Evolutionary conservation across 2,329 filamentous ascomycete genomes (phyloP).

Genomic region (Colletotrichum cuscutae): DNA sequence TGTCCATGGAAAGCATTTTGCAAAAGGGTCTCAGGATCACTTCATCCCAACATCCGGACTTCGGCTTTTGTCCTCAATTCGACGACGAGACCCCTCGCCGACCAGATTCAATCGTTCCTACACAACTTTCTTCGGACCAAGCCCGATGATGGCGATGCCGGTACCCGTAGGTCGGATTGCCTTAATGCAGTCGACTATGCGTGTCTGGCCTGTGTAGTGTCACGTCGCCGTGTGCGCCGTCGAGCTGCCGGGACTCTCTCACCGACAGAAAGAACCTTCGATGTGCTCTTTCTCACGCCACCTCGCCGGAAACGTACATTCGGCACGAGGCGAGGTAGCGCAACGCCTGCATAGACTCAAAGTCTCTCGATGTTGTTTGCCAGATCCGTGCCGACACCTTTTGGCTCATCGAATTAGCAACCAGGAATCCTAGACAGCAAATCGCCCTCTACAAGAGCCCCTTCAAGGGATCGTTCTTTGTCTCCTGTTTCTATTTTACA

Average conservation of each 20-base stretch:
- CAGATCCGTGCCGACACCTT: neutral
- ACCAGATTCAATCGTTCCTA: neutral
- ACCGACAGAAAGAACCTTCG: neutral
- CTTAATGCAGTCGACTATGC: neutral
- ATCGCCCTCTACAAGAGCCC: neutral
- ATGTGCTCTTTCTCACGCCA: neutral
- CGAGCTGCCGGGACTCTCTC: neutral
- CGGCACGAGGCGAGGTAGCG: neutral
- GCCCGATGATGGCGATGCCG: neutral
- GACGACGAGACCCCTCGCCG: neutral
- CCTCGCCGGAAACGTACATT: neutral
- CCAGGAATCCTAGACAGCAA: neutral
- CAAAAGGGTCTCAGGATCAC: neutral
- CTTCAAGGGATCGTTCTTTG: neutral
- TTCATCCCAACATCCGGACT: neutral
- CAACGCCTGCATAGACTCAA: neutral
- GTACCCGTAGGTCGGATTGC: neutral
- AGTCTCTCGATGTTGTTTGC: neutral
- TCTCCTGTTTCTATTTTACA: neutral
- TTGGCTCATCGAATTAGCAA: neutral
- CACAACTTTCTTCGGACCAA: neutral
- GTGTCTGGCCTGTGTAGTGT: constrained; percentile 1
- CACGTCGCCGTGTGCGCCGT: neutral
- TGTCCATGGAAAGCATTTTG: constrained; percentile 9
- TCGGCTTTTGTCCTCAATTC: neutral